A percentile compares a stretch with the other conserved stretches of the same genome.
phyloP scores from a whole-genome alignment of 2,329 filamentous ascomycete species.

The Penicillium sp. region DNA sequence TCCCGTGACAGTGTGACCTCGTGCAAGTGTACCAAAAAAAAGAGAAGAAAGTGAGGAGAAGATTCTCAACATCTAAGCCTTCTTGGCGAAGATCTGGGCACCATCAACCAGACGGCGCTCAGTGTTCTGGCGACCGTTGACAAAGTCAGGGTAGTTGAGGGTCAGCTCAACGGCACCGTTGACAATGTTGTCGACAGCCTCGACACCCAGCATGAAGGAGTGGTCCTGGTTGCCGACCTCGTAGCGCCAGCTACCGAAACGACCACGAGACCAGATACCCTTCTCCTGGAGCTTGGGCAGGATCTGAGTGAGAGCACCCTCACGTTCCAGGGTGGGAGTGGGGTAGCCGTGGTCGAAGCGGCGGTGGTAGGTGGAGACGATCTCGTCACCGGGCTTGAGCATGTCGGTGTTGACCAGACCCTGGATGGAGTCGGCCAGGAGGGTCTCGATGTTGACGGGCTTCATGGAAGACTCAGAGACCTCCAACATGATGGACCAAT shows the following conservation, averaged over 20 bases:
- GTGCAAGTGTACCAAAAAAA: conserved; percentile 26
- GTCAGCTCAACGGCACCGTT: conserved; percentile 89
- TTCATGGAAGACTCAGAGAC: conserved; percentile 96
- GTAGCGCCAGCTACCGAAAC: conserved; percentile 98
- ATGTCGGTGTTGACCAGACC: conserved; percentile 98
- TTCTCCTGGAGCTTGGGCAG: conserved; percentile 88
- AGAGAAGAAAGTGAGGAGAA: conserved; percentile 11
- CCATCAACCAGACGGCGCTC: conserved; percentile 66
- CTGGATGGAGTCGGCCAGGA: conserved; percentile 89
- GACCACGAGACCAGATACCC: conserved; percentile 92
- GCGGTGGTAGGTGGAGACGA: conserved; percentile 97
- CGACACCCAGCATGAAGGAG: conserved; percentile 95
- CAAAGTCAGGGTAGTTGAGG: conserved; percentile 95
- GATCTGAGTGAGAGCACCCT: conserved; percentile 88
- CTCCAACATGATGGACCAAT: conserved; percentile 99
- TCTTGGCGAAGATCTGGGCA: conserved; percentile 59
- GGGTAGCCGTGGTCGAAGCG: conserved; percentile 98
- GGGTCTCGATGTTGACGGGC: conserved; percentile 81
- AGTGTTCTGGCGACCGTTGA: conserved; percentile 70
- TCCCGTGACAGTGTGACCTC: conserved; percentile 26
- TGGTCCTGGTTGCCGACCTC: conserved; percentile 97
- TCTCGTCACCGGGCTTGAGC: conserved; percentile 87
- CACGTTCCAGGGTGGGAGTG: conserved; percentile 90
- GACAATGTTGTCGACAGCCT: conserved; percentile 87
- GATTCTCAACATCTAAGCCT: conserved; percentile 34